These are phyloP conservation scores for Microthlaspi erraticum DNA, from an alignment of 345 rosid species.

Conservation along the genomic window DNA sequence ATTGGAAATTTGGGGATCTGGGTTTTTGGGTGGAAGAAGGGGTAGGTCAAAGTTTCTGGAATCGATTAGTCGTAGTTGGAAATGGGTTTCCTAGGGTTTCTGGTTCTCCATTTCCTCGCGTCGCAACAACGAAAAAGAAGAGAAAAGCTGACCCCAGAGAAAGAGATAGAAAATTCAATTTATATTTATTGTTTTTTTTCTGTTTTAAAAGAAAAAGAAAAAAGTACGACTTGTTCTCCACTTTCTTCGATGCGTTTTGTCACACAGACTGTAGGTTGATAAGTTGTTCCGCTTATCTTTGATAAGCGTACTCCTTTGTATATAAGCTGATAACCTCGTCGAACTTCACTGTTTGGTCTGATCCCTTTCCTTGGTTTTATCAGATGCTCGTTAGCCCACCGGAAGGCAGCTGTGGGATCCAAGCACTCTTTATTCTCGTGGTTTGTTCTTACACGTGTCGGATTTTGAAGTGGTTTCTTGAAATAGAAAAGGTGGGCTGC, in stretches of 20 bases:
- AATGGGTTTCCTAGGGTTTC: constrained; percentile 48
- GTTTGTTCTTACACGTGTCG: background rate
- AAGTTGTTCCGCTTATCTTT: fast-evolving
- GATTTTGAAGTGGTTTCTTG: fast-evolving
- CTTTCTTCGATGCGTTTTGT: constrained; percentile 52
- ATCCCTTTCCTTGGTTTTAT: constrained; percentile 30
- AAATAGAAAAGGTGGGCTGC: background rate
- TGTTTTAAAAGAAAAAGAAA: background rate
- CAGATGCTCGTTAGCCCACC: constrained; percentile 15
- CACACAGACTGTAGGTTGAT: constrained; percentile 44
- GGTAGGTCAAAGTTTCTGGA: constrained; percentile 14
- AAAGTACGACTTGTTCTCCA: constrained; percentile 51
- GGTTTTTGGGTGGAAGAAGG: constrained; percentile 15
- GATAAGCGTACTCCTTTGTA: background rate
- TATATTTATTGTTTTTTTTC: background rate
- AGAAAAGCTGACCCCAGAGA: constrained; percentile 41
- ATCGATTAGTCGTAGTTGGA: constrained; percentile 37
- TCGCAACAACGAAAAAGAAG: constrained; percentile 35
- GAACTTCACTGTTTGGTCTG: constrained; percentile 27
- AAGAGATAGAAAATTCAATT: constrained; percentile 30
- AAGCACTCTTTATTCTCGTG: too few relatives aligned
- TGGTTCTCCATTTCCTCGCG: constrained; percentile 36
- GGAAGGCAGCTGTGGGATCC: background rate
- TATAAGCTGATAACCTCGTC: constrained; percentile 44
- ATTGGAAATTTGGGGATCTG: constrained; percentile 30